A percentile compares a stretch with the other conserved stretches of the same genome.
phyloP scores from a whole-genome alignment of 176 grass and related monocot species.

The Bolboschoenus planiculmis region DNA sequence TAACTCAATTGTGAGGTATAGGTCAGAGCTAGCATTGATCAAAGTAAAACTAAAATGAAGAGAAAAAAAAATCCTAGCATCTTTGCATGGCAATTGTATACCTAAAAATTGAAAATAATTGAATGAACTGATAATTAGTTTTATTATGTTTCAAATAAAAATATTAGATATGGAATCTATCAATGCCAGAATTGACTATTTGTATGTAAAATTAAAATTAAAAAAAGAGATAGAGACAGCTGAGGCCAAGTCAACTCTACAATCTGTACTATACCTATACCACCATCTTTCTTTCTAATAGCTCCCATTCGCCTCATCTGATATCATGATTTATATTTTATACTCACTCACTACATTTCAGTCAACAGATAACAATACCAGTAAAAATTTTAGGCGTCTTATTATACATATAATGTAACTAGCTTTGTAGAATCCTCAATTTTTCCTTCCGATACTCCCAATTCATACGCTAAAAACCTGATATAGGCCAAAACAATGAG shows the following conservation, averaged over 20 bases:
- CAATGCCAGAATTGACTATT: not conserved
- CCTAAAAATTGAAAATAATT: not conserved
- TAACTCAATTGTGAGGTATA: not conserved
- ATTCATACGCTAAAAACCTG: not conserved
- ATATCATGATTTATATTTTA: not conserved
- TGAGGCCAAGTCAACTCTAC: not conserved
- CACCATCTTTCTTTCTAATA: not conserved
- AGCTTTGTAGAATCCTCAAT: not conserved
- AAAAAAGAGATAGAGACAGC: not conserved
- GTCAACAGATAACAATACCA: not conserved
- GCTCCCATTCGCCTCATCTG: not conserved
- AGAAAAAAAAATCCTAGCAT: not conserved
- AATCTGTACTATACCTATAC: not conserved
- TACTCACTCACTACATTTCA: not conserved
- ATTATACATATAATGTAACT: not conserved
- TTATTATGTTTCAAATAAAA: not conserved
- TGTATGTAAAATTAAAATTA: not conserved
- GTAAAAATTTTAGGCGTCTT: not conserved
- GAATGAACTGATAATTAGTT: not conserved
- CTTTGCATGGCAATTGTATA: not conserved
- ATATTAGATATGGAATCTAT: not conserved
- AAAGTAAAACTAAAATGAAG: constrained; percentile 15
- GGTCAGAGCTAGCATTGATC: constrained; percentile 5
- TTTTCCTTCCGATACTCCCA: not conserved
- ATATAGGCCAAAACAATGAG: not conserved